Conservation (phyloP, 1,284 basidiomycete genomes). For the Vanrija sp. region DNA sequence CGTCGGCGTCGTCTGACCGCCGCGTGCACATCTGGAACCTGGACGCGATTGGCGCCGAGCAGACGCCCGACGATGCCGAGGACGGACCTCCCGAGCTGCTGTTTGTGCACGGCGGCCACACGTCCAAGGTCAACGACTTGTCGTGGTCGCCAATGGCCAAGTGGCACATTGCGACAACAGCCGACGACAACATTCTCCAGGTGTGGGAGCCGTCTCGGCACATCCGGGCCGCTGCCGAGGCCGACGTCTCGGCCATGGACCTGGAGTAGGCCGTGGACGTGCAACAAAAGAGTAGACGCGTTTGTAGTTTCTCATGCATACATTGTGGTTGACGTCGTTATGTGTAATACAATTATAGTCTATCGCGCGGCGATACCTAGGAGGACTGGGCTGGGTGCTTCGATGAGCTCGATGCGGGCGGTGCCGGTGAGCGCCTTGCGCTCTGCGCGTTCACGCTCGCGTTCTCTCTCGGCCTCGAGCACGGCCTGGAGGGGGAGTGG, state of each 20-base stretch:
- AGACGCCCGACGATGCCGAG: constrained; percentile 95
- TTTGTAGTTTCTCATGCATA: not conserved
- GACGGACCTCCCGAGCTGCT: constrained; percentile 90
- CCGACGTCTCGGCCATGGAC: constrained; percentile 43
- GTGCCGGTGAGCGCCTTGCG: too few relatives aligned
- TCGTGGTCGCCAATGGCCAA: constrained; percentile 48
- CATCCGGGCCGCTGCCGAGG: constrained; percentile 48
- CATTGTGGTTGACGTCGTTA: not conserved
- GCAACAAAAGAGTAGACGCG: not conserved
- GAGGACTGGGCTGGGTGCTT: not conserved
- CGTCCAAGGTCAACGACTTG: constrained; percentile 49
- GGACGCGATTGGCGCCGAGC: constrained; percentile 86
- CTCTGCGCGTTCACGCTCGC: constrained; percentile 2
- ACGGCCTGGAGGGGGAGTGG: constrained; percentile 15
- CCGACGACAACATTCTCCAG: constrained; percentile 54
- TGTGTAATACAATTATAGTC: not conserved
- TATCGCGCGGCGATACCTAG: constrained; percentile 11
- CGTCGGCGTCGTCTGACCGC: constrained; percentile 86
- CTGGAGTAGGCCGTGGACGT: constrained; percentile 32
- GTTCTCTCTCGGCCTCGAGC: constrained; percentile 9
- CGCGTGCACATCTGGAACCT: constrained; percentile 96
- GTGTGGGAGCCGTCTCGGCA: constrained; percentile 51
- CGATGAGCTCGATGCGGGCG: not conserved
- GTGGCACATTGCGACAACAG: constrained; percentile 50
- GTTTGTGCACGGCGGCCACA: constrained; percentile 80